phyloP scores from a whole-genome alignment of 2,329 filamentous ascomycete species.

The Beauveria sp. region DNA sequence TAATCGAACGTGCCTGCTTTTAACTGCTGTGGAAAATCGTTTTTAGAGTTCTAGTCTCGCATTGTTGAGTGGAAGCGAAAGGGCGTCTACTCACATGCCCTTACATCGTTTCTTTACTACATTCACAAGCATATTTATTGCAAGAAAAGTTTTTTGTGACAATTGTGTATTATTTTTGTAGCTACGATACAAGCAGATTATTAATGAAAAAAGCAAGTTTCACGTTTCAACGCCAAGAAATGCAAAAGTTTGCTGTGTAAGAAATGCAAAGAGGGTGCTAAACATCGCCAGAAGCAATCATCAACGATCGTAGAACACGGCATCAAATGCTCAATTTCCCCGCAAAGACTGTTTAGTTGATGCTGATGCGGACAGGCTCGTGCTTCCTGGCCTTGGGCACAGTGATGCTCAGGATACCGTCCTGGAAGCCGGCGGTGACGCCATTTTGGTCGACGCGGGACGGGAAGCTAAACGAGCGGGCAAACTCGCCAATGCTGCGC shows the following conservation, averaged over 20 bases:
- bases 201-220: background rate
- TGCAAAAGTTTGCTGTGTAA: background rate
- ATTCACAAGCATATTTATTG: background rate
- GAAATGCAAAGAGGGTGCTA: background rate
- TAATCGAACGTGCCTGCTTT: too few species aligned
- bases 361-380: constrained; percentile 46
- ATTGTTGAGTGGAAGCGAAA: background rate
- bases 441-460: constrained; percentile 52
- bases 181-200: constrained; percentile 3
- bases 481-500: constrained; percentile 59
- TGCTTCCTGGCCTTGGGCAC: constrained; percentile 61
- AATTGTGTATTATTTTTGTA: background rate
- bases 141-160: background rate
- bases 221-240: background rate
- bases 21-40: too few species aligned
- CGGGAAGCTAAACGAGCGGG: constrained; percentile 62
- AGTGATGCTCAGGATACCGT: constrained; percentile 56
- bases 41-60: too few species aligned
- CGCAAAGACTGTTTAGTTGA: constrained; percentile 34
- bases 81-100: background rate
- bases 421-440: constrained; percentile 55
- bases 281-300: background rate
- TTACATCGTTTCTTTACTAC: background rate
- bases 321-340: background rate
- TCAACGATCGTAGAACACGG: background rate